Evolutionary conservation across 2,329 filamentous ascomycete genomes (phyloP).

Genomic region (Aspergillus phoenicis): DNA sequence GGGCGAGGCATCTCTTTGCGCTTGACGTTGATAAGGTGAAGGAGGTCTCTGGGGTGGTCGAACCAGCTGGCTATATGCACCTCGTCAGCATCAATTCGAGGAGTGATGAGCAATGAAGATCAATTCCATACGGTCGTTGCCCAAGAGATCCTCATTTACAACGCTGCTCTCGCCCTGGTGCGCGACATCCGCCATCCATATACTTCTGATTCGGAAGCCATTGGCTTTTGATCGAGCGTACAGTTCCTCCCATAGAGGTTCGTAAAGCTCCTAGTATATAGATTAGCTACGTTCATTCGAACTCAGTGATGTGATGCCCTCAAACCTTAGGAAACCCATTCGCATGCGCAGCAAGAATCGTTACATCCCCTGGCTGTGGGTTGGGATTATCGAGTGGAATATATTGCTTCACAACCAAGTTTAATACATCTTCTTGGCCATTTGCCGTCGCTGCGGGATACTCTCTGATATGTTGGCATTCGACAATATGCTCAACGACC

Average conservation of each 20-base stretch:
- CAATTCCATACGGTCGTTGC: conserved; percentile 75
- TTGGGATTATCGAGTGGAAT: conserved; percentile 69
- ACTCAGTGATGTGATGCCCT: neutral
- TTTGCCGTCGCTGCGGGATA: conserved; percentile 72
- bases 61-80: conserved; percentile 70
- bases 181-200: conserved; percentile 90
- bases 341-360: conserved; percentile 82
- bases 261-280: conserved; percentile 74
- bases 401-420: conserved; percentile 85
- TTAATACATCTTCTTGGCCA: conserved; percentile 72
- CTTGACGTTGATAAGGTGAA: conserved; percentile 83
- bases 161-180: conserved; percentile 79
- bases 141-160: conserved; percentile 73
- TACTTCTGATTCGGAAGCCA: conserved; percentile 72
- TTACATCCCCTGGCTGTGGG: conserved; percentile 75
- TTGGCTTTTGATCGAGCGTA: conserved; percentile 58
- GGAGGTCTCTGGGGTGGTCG: conserved; percentile 81
- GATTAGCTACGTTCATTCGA: conserved; percentile 5
- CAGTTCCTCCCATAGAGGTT: conserved; percentile 87
- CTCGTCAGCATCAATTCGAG: conserved; percentile 21
- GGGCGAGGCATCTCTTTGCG: conserved; percentile 78
- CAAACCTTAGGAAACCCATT: conserved; percentile 88
- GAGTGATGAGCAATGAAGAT: neutral
- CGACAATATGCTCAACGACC: conserved; percentile 72
- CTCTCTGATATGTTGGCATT: conserved; percentile 78